phyloP scores from a whole-genome alignment of 495 filamentous ascomycete genomes.

The Pyronema omphalodes region DNA sequence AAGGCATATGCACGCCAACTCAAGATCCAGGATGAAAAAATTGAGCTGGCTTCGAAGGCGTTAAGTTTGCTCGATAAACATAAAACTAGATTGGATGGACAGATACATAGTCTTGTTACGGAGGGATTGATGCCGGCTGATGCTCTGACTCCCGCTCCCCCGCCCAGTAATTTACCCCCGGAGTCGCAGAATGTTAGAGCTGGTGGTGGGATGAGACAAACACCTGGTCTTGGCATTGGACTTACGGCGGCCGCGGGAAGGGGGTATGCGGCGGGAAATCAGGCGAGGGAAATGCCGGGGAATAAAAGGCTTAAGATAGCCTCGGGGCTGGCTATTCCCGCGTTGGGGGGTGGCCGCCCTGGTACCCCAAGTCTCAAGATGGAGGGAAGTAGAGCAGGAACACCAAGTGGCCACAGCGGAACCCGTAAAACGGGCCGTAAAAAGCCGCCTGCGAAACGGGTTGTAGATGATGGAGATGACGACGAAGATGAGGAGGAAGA shows the following conservation, averaged over 20 bases:
- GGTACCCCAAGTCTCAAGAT: neutral
- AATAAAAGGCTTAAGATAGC: constrained; percentile 1
- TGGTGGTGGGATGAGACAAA: neutral
- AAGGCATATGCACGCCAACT: constrained; percentile 54
- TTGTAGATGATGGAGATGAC: constrained; percentile 22
- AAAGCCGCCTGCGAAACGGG: constrained; percentile 21
- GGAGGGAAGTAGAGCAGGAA: neutral
- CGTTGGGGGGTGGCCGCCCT: neutral
- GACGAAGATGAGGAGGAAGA: constrained; percentile 48
- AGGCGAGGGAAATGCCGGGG: neutral
- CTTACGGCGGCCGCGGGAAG: neutral
- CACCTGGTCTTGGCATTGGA: neutral
- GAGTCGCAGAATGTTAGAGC: constrained; percentile 5
- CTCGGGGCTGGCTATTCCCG: neutral
- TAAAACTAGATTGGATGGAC: constrained; percentile 65
- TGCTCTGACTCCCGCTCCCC: constrained; percentile 55
- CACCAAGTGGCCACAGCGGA: constrained; percentile 1
- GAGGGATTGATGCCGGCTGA: constrained; percentile 62
- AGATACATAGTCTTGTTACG: constrained; percentile 66
- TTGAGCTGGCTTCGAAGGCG: constrained; percentile 59
- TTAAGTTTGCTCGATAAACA: constrained; percentile 70
- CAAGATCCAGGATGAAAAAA: constrained; percentile 71
- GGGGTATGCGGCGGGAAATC: neutral
- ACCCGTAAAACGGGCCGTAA: constrained; percentile 9
- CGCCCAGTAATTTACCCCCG: constrained; percentile 29